Conservation (phyloP, 2,329 filamentous ascomycete genomes). For the Venturiaceae sp. region DNA sequence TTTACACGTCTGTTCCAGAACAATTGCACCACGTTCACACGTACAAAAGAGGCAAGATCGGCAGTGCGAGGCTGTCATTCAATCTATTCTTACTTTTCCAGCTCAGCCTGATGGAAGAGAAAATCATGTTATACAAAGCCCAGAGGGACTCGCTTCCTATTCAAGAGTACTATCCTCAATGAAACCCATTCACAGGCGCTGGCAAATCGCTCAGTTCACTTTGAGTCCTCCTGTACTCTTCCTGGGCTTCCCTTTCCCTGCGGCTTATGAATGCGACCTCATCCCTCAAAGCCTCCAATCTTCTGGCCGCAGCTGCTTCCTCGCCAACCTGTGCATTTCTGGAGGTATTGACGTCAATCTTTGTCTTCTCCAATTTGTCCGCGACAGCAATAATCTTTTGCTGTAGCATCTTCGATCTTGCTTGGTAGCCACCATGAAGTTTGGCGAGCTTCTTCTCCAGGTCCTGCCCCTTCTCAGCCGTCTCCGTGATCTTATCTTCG, state of each 20-base stretch:
- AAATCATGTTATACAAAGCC: neutral
- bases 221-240: conserved; percentile 64
- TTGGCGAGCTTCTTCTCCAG: conserved; percentile 87
- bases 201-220: conserved; percentile 53
- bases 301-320: conserved; percentile 60
- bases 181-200: neutral
- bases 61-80: neutral
- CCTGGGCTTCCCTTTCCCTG: conserved; percentile 84
- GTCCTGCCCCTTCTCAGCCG: conserved; percentile 74
- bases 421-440: conserved; percentile 82
- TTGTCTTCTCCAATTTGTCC: conserved; percentile 64
- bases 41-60: neutral
- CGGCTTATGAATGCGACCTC: conserved; percentile 73
- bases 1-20: no score
- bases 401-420: conserved; percentile 69
- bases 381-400: conserved; percentile 71
- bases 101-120: neutral
- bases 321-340: conserved; percentile 69
- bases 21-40: neutral
- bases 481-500: conserved; percentile 61
- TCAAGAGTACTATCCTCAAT: conserved; percentile 1
- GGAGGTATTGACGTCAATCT: conserved; percentile 62
- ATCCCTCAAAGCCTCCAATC: conserved; percentile 67
- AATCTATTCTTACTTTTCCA: neutral
- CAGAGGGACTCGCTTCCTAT: neutral